phyloP scores from a whole-genome alignment of 257 asterid species.

The Solanum arcanum region DNA sequence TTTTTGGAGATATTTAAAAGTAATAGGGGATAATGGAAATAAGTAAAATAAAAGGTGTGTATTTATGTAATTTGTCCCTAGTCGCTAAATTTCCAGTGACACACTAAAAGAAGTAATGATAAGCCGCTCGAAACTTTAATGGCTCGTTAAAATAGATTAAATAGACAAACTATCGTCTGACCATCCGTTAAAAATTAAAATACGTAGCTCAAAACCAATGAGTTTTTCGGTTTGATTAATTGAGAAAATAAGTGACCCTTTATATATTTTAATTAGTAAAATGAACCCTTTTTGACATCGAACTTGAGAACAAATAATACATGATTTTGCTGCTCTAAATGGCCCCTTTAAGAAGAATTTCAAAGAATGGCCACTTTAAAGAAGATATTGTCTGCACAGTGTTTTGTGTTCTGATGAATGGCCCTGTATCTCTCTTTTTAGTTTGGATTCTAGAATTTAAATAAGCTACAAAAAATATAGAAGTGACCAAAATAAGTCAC shows the following conservation, averaged over 20 bases:
- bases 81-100: background rate
- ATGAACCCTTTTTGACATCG: background rate
- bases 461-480: too few species aligned
- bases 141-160: too few species aligned
- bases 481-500: too few species aligned
- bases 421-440: background rate
- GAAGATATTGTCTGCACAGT: background rate
- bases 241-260: background rate
- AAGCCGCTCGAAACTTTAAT: background rate
- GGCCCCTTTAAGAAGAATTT: background rate
- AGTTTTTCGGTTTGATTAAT: too few species aligned
- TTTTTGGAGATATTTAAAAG: too few species aligned
- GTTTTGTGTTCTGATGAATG: constrained; percentile 37
- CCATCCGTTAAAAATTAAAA: background rate
- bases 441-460: too few species aligned
- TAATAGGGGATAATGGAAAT: too few species aligned
- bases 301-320: background rate
- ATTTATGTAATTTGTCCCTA: too few species aligned
- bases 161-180: too few species aligned
- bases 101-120: too few species aligned
- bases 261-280: background rate
- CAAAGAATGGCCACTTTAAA: background rate
- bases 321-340: background rate
- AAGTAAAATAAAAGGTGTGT: too few species aligned
- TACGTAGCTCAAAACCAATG: too few species aligned